Evolutionary conservation across 345 rosid species (phyloP).

Genomic region (Lepidium africanum): DNA sequence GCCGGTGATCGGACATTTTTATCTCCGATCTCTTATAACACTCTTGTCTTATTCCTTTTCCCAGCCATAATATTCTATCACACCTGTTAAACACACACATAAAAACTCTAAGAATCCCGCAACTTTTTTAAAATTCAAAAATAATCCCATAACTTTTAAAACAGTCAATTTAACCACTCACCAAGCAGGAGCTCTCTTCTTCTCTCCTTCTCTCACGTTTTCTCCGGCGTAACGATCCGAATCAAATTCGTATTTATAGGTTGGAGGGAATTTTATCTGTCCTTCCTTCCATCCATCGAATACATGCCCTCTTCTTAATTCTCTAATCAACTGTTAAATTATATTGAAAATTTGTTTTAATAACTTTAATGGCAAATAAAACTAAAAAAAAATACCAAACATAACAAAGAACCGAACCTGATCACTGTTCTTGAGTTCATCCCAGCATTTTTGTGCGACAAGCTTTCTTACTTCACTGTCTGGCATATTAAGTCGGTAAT

Average conservation of each 20-base stretch:
- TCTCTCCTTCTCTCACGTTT: constrained; percentile 70
- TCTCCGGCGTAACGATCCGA: constrained; percentile 85
- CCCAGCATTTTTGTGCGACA: constrained; percentile 70
- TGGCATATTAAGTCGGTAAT: constrained; percentile 76
- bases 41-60: constrained; percentile 75
- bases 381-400: neutral
- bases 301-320: constrained; percentile 62
- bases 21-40: constrained; percentile 60
- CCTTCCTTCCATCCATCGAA: constrained; percentile 98
- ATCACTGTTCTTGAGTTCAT: constrained; percentile 63
- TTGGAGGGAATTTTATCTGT: constrained; percentile 71
- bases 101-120: neutral
- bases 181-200: constrained; percentile 99
- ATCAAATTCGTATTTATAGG: constrained; percentile 90
- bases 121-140: neutral
- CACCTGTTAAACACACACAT: constrained; percentile 49
- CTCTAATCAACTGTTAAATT: constrained; percentile 57
- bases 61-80: constrained; percentile 87
- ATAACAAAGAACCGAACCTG: constrained; percentile 46
- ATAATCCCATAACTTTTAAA: neutral
- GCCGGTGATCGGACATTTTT: constrained; percentile 87
- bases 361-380: neutral
- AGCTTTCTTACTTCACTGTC: constrained; percentile 74
- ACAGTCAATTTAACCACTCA: constrained; percentile 18
- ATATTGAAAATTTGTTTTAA: neutral